Evolutionary conservation across 352 stramenopile species (phyloP).

Genomic region (Phytophthora boehmeriae): DNA sequence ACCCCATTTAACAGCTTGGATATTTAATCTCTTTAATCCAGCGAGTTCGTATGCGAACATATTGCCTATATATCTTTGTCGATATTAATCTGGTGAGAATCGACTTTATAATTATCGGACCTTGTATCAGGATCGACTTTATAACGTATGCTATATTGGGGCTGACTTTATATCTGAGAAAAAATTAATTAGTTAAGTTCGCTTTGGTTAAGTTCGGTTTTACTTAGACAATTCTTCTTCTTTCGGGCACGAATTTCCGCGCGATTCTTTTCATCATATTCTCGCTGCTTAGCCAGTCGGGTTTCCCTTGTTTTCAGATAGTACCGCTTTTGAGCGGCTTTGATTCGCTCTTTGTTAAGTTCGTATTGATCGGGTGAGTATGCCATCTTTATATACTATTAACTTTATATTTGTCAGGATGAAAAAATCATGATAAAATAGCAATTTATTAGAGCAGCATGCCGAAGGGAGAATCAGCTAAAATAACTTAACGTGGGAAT

Average conservation of each 20-base stretch:
- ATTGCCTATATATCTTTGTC: constrained; percentile 3
- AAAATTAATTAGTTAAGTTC: constrained; percentile 23
- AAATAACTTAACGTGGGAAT: too few species aligned
- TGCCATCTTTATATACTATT: neutral
- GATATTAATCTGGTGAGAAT: constrained; percentile 18
- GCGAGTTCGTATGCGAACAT: constrained; percentile 9
- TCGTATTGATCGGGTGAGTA: constrained; percentile 1
- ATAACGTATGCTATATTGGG: too few species aligned
- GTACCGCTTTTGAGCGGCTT: neutral
- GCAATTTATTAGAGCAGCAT: constrained; percentile 2
- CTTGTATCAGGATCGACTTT: constrained; percentile 25
- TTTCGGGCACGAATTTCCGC: too few species aligned
- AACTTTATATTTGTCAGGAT: constrained; percentile 10
- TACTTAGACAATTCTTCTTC: too few species aligned
- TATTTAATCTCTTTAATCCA: constrained; percentile 3
- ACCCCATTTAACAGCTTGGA: too few species aligned
- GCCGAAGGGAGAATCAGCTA: too few species aligned
- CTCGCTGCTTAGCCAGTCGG: neutral
- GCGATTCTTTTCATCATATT: neutral
- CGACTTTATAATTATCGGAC: constrained; percentile 24
- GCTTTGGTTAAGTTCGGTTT: constrained; percentile 6
- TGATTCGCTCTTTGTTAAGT: too few species aligned
- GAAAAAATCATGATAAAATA: constrained; percentile 10
- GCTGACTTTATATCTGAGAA: too few species aligned
- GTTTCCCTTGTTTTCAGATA: neutral